Conservation (phyloP, 2,329 filamentous ascomycete genomes). For the Claviceps humidiphila region DNA sequence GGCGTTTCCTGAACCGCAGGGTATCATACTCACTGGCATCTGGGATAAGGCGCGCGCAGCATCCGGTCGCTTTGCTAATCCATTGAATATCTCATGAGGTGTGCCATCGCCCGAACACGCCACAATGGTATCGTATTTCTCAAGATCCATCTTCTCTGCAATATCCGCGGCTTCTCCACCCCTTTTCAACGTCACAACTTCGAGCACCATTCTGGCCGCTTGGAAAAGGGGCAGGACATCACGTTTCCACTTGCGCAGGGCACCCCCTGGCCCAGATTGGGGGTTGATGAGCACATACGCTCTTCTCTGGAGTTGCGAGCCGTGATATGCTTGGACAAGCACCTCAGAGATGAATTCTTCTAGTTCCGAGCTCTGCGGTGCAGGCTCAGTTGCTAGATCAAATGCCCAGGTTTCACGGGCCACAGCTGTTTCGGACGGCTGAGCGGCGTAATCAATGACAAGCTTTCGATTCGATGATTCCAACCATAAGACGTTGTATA, state of each 20-base stretch:
- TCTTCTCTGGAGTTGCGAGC: constrained; percentile 55
- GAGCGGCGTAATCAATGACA: constrained; percentile 59
- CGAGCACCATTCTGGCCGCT: constrained; percentile 64
- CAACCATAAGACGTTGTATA: constrained; percentile 78
- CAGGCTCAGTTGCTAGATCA: constrained; percentile 25
- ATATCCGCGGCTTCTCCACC: constrained; percentile 70
- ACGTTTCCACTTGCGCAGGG: constrained; percentile 57
- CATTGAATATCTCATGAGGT: constrained; percentile 90
- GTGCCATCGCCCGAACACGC: constrained; percentile 88
- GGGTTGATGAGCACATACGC: constrained; percentile 88
- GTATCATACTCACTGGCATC: constrained; percentile 74
- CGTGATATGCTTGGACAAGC: constrained; percentile 56
- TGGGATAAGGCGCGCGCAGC: constrained; percentile 60
- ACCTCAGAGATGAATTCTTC: constrained; percentile 54
- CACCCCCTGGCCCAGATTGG: constrained; percentile 69
- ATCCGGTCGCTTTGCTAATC: constrained; percentile 63
- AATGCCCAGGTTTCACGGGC: constrained; percentile 43
- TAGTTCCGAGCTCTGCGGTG: constrained; percentile 22
- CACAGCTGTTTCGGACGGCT: constrained; percentile 44
- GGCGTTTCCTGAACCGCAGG: constrained; percentile 88
- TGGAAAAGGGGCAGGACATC: constrained; percentile 72
- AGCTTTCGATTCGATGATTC: constrained; percentile 48
- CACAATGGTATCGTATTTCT: constrained; percentile 71
- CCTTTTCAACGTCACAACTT: constrained; percentile 58
- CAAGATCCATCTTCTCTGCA: constrained; percentile 59